A percentile compares a stretch with the other conserved stretches of the same genome.
Evolutionary conservation across 768 basidiomycete species (phyloP).

Genomic region (Leucosporidium scottii): DNA sequence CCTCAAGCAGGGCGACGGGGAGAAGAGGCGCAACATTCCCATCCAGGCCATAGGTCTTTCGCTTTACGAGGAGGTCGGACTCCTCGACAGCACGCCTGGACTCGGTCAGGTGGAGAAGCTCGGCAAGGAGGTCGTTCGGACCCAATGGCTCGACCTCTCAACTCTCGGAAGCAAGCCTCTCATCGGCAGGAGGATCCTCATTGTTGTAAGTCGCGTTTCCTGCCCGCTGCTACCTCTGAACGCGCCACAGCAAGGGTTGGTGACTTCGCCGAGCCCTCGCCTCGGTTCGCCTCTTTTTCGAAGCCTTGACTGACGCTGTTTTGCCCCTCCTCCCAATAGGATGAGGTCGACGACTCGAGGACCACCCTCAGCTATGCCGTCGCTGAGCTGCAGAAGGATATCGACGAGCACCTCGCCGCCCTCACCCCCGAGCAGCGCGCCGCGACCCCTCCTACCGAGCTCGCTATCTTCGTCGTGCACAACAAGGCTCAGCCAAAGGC

Average conservation of each 20-base stretch:
- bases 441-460: conserved; percentile 63
- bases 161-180: conserved; percentile 52
- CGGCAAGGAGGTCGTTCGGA: conserved; percentile 78
- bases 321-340: conserved; percentile 5
- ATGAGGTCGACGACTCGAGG: conserved; percentile 47
- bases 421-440: conserved; percentile 42
- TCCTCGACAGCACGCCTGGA: conserved; percentile 11
- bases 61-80: conserved; percentile 72
- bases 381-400: conserved; percentile 80
- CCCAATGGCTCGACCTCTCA: conserved; percentile 73
- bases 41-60: conserved; percentile 78
- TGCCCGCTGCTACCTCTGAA: too few species aligned
- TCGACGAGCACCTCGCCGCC: conserved; percentile 44
- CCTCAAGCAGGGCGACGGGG: conserved; percentile 47
- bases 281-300: too few species aligned
- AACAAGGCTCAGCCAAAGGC: conserved; percentile 86
- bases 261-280: neutral
- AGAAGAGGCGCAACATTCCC: conserved; percentile 50
- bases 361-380: conserved; percentile 67
- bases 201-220: conserved; percentile 49
- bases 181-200: conserved; percentile 70
- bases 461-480: conserved; percentile 90
- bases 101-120: conserved; percentile 33
- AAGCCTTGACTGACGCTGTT: too few species aligned
- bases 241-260: too few species aligned